Evolutionary conservation across 2,329 filamentous ascomycete genomes (phyloP).

Genomic region (Paraphaeosphaeria sporulosa): DNA sequence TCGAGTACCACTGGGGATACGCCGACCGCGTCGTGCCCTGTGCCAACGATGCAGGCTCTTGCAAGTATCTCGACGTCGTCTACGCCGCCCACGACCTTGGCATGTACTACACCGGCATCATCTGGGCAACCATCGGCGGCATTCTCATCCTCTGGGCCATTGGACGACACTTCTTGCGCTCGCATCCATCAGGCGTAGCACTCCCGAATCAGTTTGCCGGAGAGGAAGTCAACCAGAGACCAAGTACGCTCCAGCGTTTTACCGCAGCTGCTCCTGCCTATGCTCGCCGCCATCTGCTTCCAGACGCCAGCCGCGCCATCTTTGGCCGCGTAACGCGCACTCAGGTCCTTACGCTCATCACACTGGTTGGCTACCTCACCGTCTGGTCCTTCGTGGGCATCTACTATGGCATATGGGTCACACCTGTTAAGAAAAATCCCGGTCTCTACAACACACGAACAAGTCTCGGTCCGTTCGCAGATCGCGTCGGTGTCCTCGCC

Average conservation of each 20-base stretch:
- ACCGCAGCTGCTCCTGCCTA: conserved; percentile 51
- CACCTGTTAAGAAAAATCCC: conserved; percentile 66
- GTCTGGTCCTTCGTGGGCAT: conserved; percentile 73
- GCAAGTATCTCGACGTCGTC: conserved; percentile 64
- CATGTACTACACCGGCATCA: conserved; percentile 64
- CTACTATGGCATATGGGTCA: conserved; percentile 72
- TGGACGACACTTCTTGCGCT: conserved; percentile 39
- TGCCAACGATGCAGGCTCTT: conserved; percentile 64
- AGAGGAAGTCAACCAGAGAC: conserved; percentile 32
- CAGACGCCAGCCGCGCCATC: conserved; percentile 63
- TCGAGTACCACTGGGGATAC: conserved; percentile 66
- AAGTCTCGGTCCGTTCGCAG: conserved; percentile 71
- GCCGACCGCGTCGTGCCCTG: conserved; percentile 62
- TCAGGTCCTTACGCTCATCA: conserved; percentile 68
- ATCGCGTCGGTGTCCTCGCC: conserved; percentile 74
- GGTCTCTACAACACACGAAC: conserved; percentile 69
- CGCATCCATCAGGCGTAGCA: conserved; percentile 36
- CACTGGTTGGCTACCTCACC: conserved; percentile 68
- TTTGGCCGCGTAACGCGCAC: conserved; percentile 74
- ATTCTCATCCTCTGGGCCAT: conserved; percentile 56
- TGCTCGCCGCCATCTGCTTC: conserved; percentile 64
- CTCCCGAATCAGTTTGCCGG: conserved; percentile 23
- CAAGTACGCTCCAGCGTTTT: conserved; percentile 33
- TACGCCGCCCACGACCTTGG: conserved; percentile 62
- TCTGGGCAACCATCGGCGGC: conserved; percentile 63